These are phyloP conservation scores for Nothomitra cinnamomea DNA, from an alignment of 2,329 filamentous ascomycete species.

Conservation along the genomic window DNA sequence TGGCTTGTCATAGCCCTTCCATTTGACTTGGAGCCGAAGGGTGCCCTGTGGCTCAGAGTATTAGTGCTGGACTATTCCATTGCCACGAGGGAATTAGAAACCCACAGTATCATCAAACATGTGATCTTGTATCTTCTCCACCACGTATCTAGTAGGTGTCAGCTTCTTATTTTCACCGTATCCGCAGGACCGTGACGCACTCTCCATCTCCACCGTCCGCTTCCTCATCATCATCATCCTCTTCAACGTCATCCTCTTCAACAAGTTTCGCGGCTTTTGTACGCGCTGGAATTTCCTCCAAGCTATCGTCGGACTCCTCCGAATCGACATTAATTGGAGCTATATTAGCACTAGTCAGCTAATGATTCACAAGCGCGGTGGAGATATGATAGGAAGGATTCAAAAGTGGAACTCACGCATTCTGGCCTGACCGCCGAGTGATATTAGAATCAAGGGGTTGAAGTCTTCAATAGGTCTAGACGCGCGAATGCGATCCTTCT, in stretches of 20 bases:
- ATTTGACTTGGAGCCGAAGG: conserved; percentile 56
- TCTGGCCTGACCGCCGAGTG: neutral
- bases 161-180: neutral
- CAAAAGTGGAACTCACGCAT: neutral
- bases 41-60: conserved; percentile 23
- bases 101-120: conserved; percentile 38
- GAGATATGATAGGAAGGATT: neutral
- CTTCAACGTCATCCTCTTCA: neutral
- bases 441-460: neutral
- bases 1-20: conserved; percentile 59
- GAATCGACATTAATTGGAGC: conserved; percentile 1
- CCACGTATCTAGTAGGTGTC: conserved; percentile 40
- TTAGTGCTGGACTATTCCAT: neutral
- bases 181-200: conserved; percentile 12
- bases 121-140: conserved; percentile 57
- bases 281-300: neutral
- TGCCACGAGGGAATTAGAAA: neutral
- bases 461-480: too few relatives aligned
- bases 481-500: neutral
- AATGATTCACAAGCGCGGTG: neutral
- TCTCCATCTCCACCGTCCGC: conserved; percentile 26
- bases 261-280: neutral
- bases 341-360: neutral
- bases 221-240: conserved; percentile 22
- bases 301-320: neutral